Evolutionary conservation across 306 rosid species (phyloP), one percentile per base, ranked within the genome.

Genomic region (Cucumis sativus): DNA sequence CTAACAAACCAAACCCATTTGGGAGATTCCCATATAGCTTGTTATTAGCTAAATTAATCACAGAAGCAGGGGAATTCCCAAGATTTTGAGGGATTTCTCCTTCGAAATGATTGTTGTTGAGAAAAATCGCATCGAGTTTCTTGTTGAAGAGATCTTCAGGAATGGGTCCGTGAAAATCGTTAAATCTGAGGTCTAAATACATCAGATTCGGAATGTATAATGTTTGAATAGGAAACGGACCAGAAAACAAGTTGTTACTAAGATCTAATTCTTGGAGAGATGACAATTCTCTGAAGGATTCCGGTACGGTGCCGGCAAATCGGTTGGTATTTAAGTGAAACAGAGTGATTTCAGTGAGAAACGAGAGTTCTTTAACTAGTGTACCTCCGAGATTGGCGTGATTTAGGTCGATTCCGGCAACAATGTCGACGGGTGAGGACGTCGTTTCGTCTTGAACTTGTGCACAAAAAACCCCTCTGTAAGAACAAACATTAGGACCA

Each of bases 351-450:
- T 89, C 97, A 18, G 83, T 79, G 83, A 95, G 96, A 11, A 86
- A 79, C 69, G 93, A 90, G 61, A 95, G 88, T 66, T 95, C 96
- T 37, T 86, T 86, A 25, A 95, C 96, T 1, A 95, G 92, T 54
- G 80, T 84, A 76, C 99, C 99, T 84, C 82, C 62, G 64, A 95
- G 97, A 83, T 91, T 87, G 60, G 96, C 99, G 79, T 92, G 97
- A 84, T 95, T 95, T 81, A 95, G 97, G 88, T 95, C 97, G 85
- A 92, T 92, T 64, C 93, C 97, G 23, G 88, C 93, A 25, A 95
- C 89, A 56, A 88, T 79, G 49, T 85, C 85, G 21, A 75, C 88
- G 64, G 71, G 88, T 82, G 79, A 56, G 21, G 51, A 40, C 54
- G 79, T 58, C 56, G 25, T n/a, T 58, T 58, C 54, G 67, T 54